Evolutionary conservation across 495 filamentous ascomycete species (phyloP).

Genomic region (Halenospora varia): DNA sequence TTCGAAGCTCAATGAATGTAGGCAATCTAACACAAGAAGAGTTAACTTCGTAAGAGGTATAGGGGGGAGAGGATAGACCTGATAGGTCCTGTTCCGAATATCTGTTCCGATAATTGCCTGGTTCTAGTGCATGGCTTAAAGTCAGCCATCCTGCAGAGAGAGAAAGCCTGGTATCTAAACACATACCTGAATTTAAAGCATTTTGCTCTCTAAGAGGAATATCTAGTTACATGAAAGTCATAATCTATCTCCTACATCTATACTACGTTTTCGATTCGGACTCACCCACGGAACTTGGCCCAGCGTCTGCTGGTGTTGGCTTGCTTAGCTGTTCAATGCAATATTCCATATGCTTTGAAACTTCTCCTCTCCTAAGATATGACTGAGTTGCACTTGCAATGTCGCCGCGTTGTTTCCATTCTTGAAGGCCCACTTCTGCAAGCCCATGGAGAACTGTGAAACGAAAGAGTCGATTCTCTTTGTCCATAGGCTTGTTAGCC

Average conservation of each 20-base stretch:
- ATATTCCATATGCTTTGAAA: conserved; percentile 32
- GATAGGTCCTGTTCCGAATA: neutral
- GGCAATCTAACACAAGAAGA: neutral
- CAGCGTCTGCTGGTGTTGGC: neutral
- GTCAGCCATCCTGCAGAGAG: neutral
- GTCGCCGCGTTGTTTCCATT: conserved; percentile 32
- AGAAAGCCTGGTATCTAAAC: neutral
- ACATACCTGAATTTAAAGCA: neutral
- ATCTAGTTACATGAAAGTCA: neutral
- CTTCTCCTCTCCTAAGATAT: conserved; percentile 33
- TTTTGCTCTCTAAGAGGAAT: neutral
- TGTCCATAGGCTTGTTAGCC: conserved; percentile 18
- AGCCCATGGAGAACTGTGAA: conserved; percentile 43
- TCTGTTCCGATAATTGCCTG: neutral
- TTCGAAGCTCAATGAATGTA: neutral
- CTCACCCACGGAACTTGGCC: neutral
- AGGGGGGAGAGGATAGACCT: too few species aligned
- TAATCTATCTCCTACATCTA: neutral
- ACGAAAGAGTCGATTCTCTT: conserved; percentile 34
- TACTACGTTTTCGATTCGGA: neutral
- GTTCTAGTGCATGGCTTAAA: neutral
- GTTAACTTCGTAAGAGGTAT: too few species aligned
- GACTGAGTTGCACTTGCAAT: conserved; percentile 34
- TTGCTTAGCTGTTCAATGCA: neutral
- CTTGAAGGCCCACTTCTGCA: conserved; percentile 38